A percentile compares a stretch with the other conserved stretches of the same genome.
phyloP scores from a whole-genome alignment of 1,284 basidiomycete species.

The Sparassis latifolia region DNA sequence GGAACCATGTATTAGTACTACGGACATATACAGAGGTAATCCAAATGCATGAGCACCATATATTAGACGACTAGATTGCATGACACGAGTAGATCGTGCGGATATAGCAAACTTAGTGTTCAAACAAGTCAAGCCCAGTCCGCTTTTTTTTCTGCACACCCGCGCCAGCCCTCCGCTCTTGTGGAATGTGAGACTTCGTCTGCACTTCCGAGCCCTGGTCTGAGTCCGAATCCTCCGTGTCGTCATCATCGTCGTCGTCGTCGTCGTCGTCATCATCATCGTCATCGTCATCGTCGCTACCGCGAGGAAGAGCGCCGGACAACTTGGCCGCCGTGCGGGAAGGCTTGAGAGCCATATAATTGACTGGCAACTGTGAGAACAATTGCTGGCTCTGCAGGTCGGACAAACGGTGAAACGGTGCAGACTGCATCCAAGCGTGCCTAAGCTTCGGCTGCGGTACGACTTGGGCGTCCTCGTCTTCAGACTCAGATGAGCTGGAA shows the following conservation, averaged over 20 bases:
- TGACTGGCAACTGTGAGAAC: constrained; percentile 25
- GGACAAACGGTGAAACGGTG: constrained; percentile 41
- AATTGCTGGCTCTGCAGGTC: constrained; percentile 43
- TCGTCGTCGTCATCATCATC: constrained; percentile 30
- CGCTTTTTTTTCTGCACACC: constrained; percentile 14
- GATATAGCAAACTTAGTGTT: no score
- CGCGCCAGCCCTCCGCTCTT: constrained; percentile 45
- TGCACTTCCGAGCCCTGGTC: neutral
- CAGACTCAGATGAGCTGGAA: constrained; percentile 25
- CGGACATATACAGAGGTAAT: no score
- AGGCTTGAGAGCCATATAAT: constrained; percentile 19
- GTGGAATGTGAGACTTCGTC: constrained; percentile 49
- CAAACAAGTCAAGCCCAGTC: neutral
- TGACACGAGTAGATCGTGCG: no score
- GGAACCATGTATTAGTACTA: no score
- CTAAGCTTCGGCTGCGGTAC: constrained; percentile 13
- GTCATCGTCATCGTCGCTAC: constrained; percentile 29
- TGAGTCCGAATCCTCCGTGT: constrained; percentile 3
- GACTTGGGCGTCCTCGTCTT: constrained; percentile 20
- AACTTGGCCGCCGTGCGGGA: constrained; percentile 17
- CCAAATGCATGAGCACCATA: no score
- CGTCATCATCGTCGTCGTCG: constrained; percentile 26
- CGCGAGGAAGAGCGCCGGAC: constrained; percentile 16
- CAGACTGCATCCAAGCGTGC: constrained; percentile 14
- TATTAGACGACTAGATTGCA: no score